phyloP scores from a whole-genome alignment of 805 yeast species.

The Ogataea pini region DNA sequence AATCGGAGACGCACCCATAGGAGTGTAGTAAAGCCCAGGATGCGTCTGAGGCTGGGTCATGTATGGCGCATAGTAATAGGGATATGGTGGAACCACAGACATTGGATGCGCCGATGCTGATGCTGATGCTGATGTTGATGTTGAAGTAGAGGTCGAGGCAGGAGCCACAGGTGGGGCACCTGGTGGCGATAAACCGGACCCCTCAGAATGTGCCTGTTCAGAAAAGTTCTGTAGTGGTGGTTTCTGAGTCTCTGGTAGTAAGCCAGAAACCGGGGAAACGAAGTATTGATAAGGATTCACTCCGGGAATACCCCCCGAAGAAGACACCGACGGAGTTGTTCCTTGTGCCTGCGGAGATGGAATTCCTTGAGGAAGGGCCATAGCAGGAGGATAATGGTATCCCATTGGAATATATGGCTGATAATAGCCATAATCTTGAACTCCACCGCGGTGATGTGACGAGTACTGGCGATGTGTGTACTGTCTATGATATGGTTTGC shows the following conservation, averaged over 20 bases:
- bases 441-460: slow-evolving; percentile 6
- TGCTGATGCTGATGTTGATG: slow-evolving; percentile 9
- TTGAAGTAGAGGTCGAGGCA: slow-evolving; percentile 1
- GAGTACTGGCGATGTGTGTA: slow-evolving; percentile 7
- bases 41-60: slow-evolving; percentile 12
- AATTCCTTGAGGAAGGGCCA: background rate
- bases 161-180: slow-evolving; percentile 1
- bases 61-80: slow-evolving; percentile 21
- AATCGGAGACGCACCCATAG: slow-evolving; percentile 4
- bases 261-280: background rate
- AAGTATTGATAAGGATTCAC: slow-evolving; percentile 18
- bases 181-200: background rate
- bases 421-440: slow-evolving; percentile 19
- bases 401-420: slow-evolving; percentile 18
- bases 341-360: slow-evolving; percentile 9
- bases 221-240: background rate
- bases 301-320: slow-evolving; percentile 7
- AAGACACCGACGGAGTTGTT: slow-evolving; percentile 2
- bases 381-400: slow-evolving; percentile 11
- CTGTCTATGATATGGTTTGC: background rate
- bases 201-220: background rate
- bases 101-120: slow-evolving; percentile 13
- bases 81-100: slow-evolving; percentile 18
- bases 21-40: slow-evolving; percentile 16
- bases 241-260: background rate